Conservation (phyloP, 306 rosid species). For the Lablab purpureus region DNA sequence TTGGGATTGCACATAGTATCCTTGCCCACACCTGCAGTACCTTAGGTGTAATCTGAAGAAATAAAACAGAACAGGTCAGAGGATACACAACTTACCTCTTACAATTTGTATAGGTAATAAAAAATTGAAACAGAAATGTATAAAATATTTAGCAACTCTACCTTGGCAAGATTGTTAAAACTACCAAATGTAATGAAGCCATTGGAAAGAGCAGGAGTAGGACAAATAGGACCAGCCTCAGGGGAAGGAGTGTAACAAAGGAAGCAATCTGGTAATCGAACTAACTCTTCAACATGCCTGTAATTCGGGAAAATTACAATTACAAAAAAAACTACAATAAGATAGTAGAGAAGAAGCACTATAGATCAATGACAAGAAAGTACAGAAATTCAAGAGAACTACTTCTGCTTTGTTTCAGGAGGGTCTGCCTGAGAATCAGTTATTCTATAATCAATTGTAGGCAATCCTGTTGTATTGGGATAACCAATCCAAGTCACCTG, state of each 20-base stretch:
- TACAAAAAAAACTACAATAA: neutral
- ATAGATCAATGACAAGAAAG: slow-evolving; percentile 45
- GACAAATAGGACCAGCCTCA: slow-evolving; percentile 90
- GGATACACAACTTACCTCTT: neutral
- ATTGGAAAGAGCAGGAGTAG: slow-evolving; percentile 94
- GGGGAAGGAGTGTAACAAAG: slow-evolving; percentile 98
- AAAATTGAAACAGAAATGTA: slow-evolving; percentile 6
- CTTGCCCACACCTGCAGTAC: slow-evolving; percentile 97
- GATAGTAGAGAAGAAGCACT: slow-evolving; percentile 13
- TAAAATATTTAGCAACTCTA: slow-evolving; percentile 45
- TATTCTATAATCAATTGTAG: slow-evolving; percentile 94
- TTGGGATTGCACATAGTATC: slow-evolving; percentile 87
- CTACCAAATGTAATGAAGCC: slow-evolving; percentile 97
- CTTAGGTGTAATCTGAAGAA: slow-evolving; percentile 87
- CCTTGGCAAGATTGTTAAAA: slow-evolving; percentile 99
- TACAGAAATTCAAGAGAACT: slow-evolving; percentile 48
- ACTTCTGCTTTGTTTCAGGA: slow-evolving; percentile 86
- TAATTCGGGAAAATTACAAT: slow-evolving; percentile 32
- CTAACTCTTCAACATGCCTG: slow-evolving; percentile 95
- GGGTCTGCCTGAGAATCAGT: slow-evolving; percentile 92
- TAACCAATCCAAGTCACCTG: slow-evolving; percentile 99
- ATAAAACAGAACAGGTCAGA: slow-evolving; percentile 33
- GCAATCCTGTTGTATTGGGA: slow-evolving; percentile 98
- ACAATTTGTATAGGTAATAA: slow-evolving; percentile 23
- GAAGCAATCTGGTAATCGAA: slow-evolving; percentile 85